A percentile compares a stretch with the other conserved stretches of the same genome.
Conservation (phyloP, 805 yeast species). For the Metschnikowia sp. region DNA sequence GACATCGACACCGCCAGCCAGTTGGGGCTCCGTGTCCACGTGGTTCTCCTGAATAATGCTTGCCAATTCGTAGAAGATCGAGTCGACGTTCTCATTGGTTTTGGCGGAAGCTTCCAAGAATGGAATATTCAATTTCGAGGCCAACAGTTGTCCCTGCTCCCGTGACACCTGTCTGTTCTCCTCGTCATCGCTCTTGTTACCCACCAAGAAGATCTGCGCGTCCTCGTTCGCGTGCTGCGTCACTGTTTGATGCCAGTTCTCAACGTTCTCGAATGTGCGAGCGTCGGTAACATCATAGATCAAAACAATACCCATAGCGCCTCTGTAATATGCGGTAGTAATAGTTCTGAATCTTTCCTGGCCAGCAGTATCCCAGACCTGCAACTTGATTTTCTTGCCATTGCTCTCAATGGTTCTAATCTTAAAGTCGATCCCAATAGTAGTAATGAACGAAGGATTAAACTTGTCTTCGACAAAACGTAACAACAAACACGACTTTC, state of each 20-base stretch:
- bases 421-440: constrained; percentile 97
- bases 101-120: constrained; percentile 97
- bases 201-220: constrained; percentile 90
- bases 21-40: constrained; percentile 37
- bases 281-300: constrained; percentile 86
- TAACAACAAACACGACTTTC: constrained; percentile 83
- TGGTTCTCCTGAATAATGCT: constrained; percentile 80
- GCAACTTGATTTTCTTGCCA: constrained; percentile 89
- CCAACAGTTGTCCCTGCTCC: constrained; percentile 89
- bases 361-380: constrained; percentile 98
- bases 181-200: constrained; percentile 91
- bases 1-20: constrained; percentile 37
- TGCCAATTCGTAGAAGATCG: constrained; percentile 86
- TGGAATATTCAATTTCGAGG: constrained; percentile 81
- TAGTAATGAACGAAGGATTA: constrained; percentile 94
- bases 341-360: constrained; percentile 94
- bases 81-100: constrained; percentile 87
- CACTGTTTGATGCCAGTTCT: constrained; percentile 93
- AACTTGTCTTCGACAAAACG: constrained; percentile 96
- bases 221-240: constrained; percentile 96
- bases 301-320: constrained; percentile 83
- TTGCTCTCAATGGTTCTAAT: constrained; percentile 93
- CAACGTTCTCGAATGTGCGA: constrained; percentile 87
- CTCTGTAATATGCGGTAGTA: constrained; percentile 88
- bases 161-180: constrained; percentile 81